Evolutionary conservation across 306 rosid genomes (phyloP), one percentile per base, ranked within the genome.

Genomic region (Acmispon strigosus): DNA sequence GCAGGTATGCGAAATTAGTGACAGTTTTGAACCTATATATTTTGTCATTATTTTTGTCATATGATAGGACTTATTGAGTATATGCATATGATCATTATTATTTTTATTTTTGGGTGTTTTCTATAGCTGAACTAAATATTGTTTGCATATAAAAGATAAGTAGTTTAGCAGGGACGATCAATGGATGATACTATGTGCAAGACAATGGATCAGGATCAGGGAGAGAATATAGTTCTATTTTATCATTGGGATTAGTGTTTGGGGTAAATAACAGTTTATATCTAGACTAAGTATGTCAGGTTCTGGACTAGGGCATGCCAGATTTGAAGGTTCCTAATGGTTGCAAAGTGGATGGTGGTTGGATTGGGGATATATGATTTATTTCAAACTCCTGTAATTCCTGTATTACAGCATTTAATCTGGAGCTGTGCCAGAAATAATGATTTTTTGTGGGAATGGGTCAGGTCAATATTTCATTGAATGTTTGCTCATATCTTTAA

Each of bases 1-100:
- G 54, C 86, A 74, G 98, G 98, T 93, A 88, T 78, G 75, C n/a
- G n/a, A 57, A 32, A 20, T 63, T 62, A 57, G 7, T 64, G 44
- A 32, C 69, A 19, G 73, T 63, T 52, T 41, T 13, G 51, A 37
- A 59, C 62, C 36, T 66, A 9, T 53, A 43, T 55, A 51, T 62
- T 44, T 76, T 48, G 49, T 39, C 37, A 77, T 71, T 36, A 6
- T 77, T 63, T 44, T 12, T 86, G 36, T 67, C 61, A 22, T 43
- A 18, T 44, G 16, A 20, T 29, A 15, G 61, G 62, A 54, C 61
- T 39, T 62, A 18, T 37, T 37, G 73, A 19, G 20, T 66, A 36
- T 34, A 48, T 22, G 42, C 12, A 22, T 8, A 29, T 55, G 66
- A 32, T 32, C 19, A 45, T 56, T 41, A 32, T 34, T 44, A 16